Evolutionary conservation across 495 filamentous ascomycete species (phyloP).

Genomic region (Trichoderma gamsii): DNA sequence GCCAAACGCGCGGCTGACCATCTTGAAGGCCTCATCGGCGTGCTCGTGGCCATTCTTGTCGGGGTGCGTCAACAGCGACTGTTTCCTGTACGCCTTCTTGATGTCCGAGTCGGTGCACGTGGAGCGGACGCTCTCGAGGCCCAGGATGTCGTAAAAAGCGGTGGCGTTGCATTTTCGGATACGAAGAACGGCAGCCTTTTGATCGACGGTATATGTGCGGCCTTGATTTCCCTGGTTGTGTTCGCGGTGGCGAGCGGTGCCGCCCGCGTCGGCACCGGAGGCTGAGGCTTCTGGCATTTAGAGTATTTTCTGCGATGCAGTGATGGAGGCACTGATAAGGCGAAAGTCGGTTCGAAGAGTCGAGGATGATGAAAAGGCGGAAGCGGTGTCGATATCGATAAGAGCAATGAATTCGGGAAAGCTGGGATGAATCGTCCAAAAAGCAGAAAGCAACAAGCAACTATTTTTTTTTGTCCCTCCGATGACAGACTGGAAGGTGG

Average conservation of each 20-base stretch:
- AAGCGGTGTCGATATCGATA: background rate
- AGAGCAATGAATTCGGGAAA: background rate
- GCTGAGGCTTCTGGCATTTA: conserved; percentile 72
- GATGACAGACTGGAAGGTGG: conserved; percentile 1
- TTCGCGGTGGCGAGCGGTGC: conserved; percentile 64
- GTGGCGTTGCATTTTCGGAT: conserved; percentile 78
- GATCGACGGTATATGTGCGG: conserved; percentile 80
- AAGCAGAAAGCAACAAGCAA: background rate
- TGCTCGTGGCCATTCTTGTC: conserved; percentile 98
- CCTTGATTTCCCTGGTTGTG: conserved; percentile 94
- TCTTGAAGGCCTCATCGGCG: conserved; percentile 97
- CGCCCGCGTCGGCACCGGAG: conserved; percentile 61
- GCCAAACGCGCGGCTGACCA: conserved; percentile 90
- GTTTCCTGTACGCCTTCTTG: conserved; percentile 92
- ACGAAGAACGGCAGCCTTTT: conserved; percentile 81
- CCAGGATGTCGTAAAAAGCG: conserved; percentile 87
- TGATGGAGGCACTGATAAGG: background rate
- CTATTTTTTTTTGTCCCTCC: background rate
- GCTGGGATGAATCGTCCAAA: background rate
- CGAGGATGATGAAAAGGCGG: background rate
- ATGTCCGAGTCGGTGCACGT: conserved; percentile 72
- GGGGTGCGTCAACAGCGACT: conserved; percentile 83
- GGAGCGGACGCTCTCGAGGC: conserved; percentile 51
- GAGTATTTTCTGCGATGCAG: background rate
- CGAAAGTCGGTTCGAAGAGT: background rate